These are phyloP conservation scores for Acidiella bohemica DNA, from an alignment of 495 filamentous ascomycete genomes.

Conservation along the genomic window DNA sequence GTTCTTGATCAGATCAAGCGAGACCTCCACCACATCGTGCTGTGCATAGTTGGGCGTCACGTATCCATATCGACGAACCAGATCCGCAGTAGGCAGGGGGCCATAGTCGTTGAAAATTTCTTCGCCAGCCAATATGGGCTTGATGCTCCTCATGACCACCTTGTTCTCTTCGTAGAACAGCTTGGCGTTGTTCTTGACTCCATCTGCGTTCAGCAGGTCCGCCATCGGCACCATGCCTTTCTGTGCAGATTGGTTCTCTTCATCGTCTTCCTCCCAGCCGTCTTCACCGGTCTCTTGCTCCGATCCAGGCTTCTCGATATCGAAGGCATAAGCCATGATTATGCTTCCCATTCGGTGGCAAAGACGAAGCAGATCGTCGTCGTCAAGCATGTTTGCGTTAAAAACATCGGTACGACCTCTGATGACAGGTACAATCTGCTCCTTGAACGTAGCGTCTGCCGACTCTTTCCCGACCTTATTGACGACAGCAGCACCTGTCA, in stretches of 20 bases:
- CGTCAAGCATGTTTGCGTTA: conserved; percentile 35
- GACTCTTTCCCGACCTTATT: conserved; percentile 63
- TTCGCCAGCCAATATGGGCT: conserved; percentile 51
- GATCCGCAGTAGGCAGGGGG: conserved; percentile 62
- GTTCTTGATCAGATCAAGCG: conserved; percentile 42
- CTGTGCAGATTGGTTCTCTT: conserved; percentile 46
- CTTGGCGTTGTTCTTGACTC: conserved; percentile 58
- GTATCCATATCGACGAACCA: conserved; percentile 82
- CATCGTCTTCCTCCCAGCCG: conserved; percentile 43
- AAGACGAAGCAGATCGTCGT: conserved; percentile 34
- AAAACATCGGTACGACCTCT: conserved; percentile 34
- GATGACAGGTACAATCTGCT: conserved; percentile 50
- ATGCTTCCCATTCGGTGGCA: conserved; percentile 69
- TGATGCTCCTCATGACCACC: conserved; percentile 53
- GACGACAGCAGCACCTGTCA: conserved; percentile 65
- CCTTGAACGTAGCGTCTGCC: conserved; percentile 54
- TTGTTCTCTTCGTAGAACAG: conserved; percentile 55
- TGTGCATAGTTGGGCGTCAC: conserved; percentile 60
- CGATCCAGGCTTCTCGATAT: conserved; percentile 44
- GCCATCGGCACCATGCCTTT: conserved; percentile 90
- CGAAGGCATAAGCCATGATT: conserved; percentile 94
- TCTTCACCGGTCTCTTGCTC: conserved; percentile 43
- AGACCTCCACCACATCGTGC: conserved; percentile 74
- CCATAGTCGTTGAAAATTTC: conserved; percentile 91
- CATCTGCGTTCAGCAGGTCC: conserved; percentile 86